Evolutionary conservation across 2,329 filamentous ascomycete genomes (phyloP).

Genomic region (Fusarium kyushuense): DNA sequence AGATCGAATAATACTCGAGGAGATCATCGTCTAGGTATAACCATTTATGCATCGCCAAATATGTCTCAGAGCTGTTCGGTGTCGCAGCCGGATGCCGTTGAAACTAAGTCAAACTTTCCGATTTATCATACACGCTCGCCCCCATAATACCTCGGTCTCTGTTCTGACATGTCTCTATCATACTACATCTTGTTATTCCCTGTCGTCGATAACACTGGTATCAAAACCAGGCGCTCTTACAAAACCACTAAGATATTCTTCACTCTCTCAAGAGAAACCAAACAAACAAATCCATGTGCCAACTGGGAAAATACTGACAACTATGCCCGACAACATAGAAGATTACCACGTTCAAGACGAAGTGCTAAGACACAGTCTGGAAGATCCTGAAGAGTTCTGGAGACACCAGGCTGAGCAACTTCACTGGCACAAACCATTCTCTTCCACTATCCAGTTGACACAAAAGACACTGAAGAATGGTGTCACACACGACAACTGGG

Average conservation of each 20-base stretch:
- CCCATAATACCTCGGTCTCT: constrained; percentile 20
- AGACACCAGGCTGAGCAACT: constrained; percentile 77
- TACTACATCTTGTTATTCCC: constrained; percentile 6
- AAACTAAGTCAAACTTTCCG: constrained; percentile 28
- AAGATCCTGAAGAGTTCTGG: constrained; percentile 82
- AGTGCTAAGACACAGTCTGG: constrained; percentile 68
- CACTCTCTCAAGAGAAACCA: neutral
- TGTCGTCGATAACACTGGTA: constrained; percentile 1
- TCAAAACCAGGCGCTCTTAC: neutral
- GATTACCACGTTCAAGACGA: constrained; percentile 60
- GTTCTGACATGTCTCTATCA: constrained; percentile 9
- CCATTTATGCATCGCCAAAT: constrained; percentile 11
- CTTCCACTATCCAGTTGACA: constrained; percentile 67
- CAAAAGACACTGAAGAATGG: constrained; percentile 74
- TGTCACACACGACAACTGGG: constrained; percentile 79
- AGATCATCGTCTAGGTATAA: constrained; percentile 21
- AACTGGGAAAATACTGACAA: neutral
- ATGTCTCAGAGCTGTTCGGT: constrained; percentile 20
- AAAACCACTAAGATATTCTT: constrained; percentile 13
- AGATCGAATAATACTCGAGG: constrained; percentile 1
- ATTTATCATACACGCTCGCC: constrained; percentile 6
- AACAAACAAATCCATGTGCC: constrained; percentile 1
- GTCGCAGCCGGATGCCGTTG: constrained; percentile 30
- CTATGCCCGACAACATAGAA: constrained; percentile 34
- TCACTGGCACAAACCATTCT: constrained; percentile 83